phyloP scores from a whole-genome alignment of 176 grass and related monocot species.

The Thalia dealbata region DNA sequence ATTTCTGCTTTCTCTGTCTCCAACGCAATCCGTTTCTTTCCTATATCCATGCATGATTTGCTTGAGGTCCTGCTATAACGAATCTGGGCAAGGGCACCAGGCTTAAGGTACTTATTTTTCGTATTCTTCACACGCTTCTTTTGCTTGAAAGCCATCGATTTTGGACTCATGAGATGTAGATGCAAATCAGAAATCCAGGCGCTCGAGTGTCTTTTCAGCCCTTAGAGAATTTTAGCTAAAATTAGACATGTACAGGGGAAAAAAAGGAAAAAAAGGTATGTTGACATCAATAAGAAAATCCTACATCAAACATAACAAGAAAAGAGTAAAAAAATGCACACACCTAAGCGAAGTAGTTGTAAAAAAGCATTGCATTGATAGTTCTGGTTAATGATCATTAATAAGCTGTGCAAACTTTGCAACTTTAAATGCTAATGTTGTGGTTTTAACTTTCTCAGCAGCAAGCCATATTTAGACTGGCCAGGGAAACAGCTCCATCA shows the following conservation, averaged over 20 bases:
- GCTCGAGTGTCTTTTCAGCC: too few relatives aligned
- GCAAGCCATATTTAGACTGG: not conserved
- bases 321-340: too few relatives aligned
- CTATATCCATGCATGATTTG: constrained; percentile 52
- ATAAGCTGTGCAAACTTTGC: not conserved
- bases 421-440: not conserved
- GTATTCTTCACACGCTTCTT: constrained; percentile 61
- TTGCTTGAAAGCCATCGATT: constrained; percentile 48
- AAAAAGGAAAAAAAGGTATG: not conserved
- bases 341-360: too few relatives aligned
- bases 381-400: too few relatives aligned
- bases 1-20: constrained; percentile 51
- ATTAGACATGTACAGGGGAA: not conserved
- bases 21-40: constrained; percentile 82
- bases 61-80: constrained; percentile 60
- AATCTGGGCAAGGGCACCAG: constrained; percentile 80
- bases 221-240: not conserved
- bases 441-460: not conserved
- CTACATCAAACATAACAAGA: too few relatives aligned
- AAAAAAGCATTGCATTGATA: too few relatives aligned
- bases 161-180: constrained; percentile 26
- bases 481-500: not conserved
- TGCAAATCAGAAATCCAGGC: not conserved
- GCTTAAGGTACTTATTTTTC: constrained; percentile 82
- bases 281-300: too few relatives aligned